Evolutionary conservation across 2,329 filamentous ascomycete species (phyloP).

Genomic region (Pestalotiopsis sp.): DNA sequence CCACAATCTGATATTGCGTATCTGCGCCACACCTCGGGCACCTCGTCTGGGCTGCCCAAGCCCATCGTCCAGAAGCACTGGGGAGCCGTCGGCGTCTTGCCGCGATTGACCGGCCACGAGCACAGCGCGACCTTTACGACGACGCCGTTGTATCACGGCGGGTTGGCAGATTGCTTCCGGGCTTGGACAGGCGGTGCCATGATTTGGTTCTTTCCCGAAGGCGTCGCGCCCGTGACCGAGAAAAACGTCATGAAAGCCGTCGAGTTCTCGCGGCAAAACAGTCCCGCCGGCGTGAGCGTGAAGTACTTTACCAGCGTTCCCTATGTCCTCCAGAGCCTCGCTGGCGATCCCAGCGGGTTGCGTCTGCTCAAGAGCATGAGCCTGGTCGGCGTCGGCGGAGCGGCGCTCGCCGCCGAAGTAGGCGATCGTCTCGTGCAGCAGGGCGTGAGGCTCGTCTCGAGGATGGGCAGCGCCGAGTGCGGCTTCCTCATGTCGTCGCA

Average conservation of each 20-base stretch:
- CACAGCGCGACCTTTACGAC: conserved; percentile 60
- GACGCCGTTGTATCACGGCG: conserved; percentile 68
- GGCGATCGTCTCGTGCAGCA: conserved; percentile 54
- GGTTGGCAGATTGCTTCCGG: conserved; percentile 63
- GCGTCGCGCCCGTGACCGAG: conserved; percentile 57
- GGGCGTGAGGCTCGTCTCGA: conserved; percentile 59
- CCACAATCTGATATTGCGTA: conserved; percentile 49
- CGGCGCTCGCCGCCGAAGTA: conserved; percentile 53
- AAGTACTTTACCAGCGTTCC: conserved; percentile 66
- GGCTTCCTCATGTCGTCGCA: conserved; percentile 67
- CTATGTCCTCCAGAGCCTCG: conserved; percentile 57
- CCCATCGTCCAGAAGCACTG: conserved; percentile 62
- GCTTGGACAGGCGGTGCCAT: conserved; percentile 62
- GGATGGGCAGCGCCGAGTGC: conserved; percentile 68
- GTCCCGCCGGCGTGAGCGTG: conserved; percentile 41
- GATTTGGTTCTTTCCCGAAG: conserved; percentile 66
- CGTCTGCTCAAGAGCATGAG: conserved; percentile 52
- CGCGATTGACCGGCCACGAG: neutral
- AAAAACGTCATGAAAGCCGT: conserved; percentile 54
- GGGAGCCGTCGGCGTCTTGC: conserved; percentile 55
- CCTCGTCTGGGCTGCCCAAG: conserved; percentile 65
- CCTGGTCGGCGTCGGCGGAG: conserved; percentile 66
- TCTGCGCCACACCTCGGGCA: conserved; percentile 66
- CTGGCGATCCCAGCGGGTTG: conserved; percentile 43
- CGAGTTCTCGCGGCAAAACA: conserved; percentile 31